Evolutionary conservation across 768 basidiomycete species (phyloP).

Genomic region (Auricularia sp.): DNA sequence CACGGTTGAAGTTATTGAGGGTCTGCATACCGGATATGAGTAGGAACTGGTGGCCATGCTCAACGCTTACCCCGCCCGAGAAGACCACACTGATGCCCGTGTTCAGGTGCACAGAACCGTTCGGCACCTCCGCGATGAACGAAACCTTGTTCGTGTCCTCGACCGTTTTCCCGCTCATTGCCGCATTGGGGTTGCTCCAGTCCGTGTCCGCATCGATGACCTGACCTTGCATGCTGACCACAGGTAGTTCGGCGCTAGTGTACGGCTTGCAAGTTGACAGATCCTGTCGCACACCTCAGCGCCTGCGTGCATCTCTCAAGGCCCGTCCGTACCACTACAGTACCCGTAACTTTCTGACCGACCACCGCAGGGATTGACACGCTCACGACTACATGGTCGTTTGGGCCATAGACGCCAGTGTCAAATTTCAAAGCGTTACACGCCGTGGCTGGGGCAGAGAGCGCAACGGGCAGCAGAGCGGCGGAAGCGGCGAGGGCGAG

Average conservation of each 20-base stretch:
- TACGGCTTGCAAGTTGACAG: neutral
- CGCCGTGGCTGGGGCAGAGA: neutral
- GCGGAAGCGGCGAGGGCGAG: neutral
- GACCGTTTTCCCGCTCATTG: neutral
- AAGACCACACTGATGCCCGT: neutral
- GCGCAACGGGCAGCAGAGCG: neutral
- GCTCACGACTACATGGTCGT: neutral
- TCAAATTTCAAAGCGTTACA: neutral
- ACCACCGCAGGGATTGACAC: neutral
- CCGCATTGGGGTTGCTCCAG: neutral
- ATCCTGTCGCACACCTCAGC: neutral
- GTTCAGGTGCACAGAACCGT: neutral
- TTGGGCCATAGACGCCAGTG: neutral
- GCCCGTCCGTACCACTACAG: neutral
- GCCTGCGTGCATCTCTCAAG: neutral
- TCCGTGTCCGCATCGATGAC: neutral
- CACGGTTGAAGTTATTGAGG: neutral
- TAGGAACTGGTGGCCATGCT: neutral
- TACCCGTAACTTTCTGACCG: neutral
- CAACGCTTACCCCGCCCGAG: neutral
- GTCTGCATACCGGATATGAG: neutral
- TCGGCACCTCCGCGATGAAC: neutral
- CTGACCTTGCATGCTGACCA: neutral
- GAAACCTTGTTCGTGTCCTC: neutral
- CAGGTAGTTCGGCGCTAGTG: neutral